Evolutionary conservation across 305 asterid genomes (phyloP), one percentile per base, ranked within the genome.

Genomic region (Fraxinus greggii): DNA sequence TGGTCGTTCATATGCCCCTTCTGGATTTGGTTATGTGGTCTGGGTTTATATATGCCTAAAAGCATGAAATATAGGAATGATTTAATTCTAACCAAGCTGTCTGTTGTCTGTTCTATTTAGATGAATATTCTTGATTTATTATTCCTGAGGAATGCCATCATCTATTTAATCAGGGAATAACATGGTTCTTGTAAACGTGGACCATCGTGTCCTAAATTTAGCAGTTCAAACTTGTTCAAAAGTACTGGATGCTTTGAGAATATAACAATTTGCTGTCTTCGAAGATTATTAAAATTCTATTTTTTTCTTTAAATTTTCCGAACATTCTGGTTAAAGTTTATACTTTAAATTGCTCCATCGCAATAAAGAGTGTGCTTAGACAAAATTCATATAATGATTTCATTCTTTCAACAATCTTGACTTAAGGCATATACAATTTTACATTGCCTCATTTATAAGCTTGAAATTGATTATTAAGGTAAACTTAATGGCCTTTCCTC

Each of bases 101-200:
- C 56, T 72, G 32, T 32, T 81, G 42, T 35, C 65, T 79, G 65
- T 78, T 82, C 77, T 15, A 45, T 76, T 69, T 36, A 28, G 28
- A 78, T 45, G 48, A 59, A 31, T 59, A 26, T 75, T 65, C 19
- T 65, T 10, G 33, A 65, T 26, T 23, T 63, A 3, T 26, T 65
- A 65, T 59, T 65, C 17, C 35, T 65, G 29, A 65, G n/a, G 19
- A 26, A 26, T 65, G 32, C 35, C 19, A 26, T 23, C 33, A 5
- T 26, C 73, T 65, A 65, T 26, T 12, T 15, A 65, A 65, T 9
- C 73, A 26, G 31, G 73, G 29, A 24, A 26, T 65, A 6, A 6
- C 35, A 24, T 61, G 19, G n/a, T 26, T 65, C 33, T 65, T 65
- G 33, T 70, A 29, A 29, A 70, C 17, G 45, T 31, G 12, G 13